Conservation (phyloP, 2,329 filamentous ascomycete species). For the Zasmidium citrigriseum region DNA sequence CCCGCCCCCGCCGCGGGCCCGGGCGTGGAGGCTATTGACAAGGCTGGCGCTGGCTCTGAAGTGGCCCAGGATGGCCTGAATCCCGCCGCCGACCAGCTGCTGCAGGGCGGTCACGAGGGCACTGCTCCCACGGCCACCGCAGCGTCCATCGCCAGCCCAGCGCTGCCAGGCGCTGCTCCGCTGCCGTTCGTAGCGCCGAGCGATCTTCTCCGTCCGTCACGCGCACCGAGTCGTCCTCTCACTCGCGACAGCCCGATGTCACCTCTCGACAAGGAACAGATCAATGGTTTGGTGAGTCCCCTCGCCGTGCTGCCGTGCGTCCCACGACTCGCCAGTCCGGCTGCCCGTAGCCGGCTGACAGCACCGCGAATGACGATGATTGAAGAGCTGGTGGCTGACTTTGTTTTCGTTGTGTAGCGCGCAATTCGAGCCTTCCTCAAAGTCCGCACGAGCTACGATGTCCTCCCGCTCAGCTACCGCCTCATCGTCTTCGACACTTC, state of each 20-base stretch:
- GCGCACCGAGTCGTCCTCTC: slow-evolving; percentile 2
- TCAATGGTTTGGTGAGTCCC: slow-evolving; percentile 71
- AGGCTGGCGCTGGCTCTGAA: not conserved
- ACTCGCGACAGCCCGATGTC: slow-evolving; percentile 18
- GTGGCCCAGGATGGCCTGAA: not conserved
- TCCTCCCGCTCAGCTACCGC: slow-evolving; percentile 91
- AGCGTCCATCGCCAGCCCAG: not conserved
- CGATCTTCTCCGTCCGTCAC: slow-evolving; percentile 16
- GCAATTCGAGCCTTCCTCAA: slow-evolving; percentile 94
- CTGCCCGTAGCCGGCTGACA: not conserved
- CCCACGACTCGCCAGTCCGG: not conserved
- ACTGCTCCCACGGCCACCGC: no score
- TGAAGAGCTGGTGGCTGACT: slow-evolving; percentile 7
- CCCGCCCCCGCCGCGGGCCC: not conserved
- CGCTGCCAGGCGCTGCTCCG: no score
- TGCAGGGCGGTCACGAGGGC: not conserved
- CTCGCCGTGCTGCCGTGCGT: not conserved
- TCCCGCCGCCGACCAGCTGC: not conserved
- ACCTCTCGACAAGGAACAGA: slow-evolving; percentile 71
- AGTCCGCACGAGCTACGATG: slow-evolving; percentile 95
- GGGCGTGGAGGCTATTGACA: not conserved
- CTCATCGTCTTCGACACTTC: slow-evolving; percentile 95
- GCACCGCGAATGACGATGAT: not conserved
- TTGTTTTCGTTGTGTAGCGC: slow-evolving; percentile 56
- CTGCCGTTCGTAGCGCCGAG: slow-evolving; percentile 22